Evolutionary conservation across 305 asterid genomes (phyloP), one percentile per base, ranked within the genome.

Genomic region (Solanum hybrid): DNA sequence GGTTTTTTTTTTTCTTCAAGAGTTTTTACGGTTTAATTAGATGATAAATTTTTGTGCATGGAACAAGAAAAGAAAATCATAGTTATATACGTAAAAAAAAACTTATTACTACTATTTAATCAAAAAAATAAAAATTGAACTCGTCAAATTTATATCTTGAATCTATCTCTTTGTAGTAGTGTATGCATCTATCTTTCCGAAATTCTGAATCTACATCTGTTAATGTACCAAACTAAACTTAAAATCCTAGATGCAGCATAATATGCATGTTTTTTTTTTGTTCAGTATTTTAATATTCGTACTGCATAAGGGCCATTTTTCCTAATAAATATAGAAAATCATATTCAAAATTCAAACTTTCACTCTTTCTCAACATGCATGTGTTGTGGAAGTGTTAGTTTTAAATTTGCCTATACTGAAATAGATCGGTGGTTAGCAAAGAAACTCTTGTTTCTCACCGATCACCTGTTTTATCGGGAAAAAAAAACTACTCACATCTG

Each of bases 401-500:
- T 31, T 76, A 27, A 76, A 24, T 81, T 81, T 81, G 36, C 86
- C n/a, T 8, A 37, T 24, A n/a, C 1, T n/a, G 33, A 11, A 80
- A n/a, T n/a, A 37, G 34, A 65, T 65, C 10, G 26, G 27, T 22
- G 0, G 75, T 65, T 65, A 68, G 68, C 75, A 4, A 61, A 68
- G 75, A 68, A n/a, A 68, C 6, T 68, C 29, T 1, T 4, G 29
- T n/a, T 17, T 29, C 32, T 70, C 77, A 70, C 17, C 77, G 29
- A 10, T 70, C 32, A 70, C 5, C 32, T 0, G 0, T 70, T 24
- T 70, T 65, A 70, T 24, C 1, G 2, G 2, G 3, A n/a, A 14
- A 13, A 45, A 2, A n/a, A 10, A n/a, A 4, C 0, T 24, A 24
- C 77, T 24, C 77, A 1, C 7, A 0, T 4, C 1, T 10, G 0